phyloP scores from a whole-genome alignment of 331 rosid species.

The Malus hybrid region DNA sequence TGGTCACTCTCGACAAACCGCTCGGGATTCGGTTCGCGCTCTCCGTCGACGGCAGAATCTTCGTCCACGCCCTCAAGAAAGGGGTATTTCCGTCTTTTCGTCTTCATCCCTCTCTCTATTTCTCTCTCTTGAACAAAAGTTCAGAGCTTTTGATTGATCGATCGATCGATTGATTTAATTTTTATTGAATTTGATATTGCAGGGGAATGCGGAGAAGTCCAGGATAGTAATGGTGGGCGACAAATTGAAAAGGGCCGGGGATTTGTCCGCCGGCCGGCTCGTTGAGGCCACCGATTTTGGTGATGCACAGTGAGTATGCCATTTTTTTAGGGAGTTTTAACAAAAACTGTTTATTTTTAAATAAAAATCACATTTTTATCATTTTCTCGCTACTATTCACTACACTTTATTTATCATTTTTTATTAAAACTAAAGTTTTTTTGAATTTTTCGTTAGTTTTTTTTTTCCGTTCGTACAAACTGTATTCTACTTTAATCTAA shows the following conservation, averaged over 20 bases:
- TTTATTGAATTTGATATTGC: not conserved
- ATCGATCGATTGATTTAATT: not conserved
- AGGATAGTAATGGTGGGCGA: slow-evolving; percentile 95
- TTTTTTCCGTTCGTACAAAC: too few relatives aligned
- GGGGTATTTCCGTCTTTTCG: slow-evolving; percentile 41
- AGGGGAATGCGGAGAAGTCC: slow-evolving; percentile 94
- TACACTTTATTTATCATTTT: too few relatives aligned
- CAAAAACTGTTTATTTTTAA: too few relatives aligned
- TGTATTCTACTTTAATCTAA: too few relatives aligned
- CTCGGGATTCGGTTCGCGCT: slow-evolving; percentile 88
- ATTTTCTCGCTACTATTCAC: too few relatives aligned
- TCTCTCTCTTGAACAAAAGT: not conserved
- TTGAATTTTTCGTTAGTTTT: too few relatives aligned
- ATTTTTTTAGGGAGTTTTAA: too few relatives aligned
- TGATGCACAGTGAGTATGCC: slow-evolving; percentile 23
- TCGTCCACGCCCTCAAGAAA: slow-evolving; percentile 76
- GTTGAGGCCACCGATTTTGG: slow-evolving; percentile 47
- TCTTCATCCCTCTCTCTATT: not conserved
- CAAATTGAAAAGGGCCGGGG: slow-evolving; percentile 76
- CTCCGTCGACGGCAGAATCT: slow-evolving; percentile 62
- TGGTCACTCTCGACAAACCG: slow-evolving; percentile 83
- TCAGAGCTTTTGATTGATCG: not conserved
- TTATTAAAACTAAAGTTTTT: too few relatives aligned
- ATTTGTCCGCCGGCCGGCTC: slow-evolving; percentile 49
- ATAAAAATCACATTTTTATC: too few relatives aligned